Base-by-base conservation (phyloP, 345 rosid species). In the Arabidopsis suecica region DNA sequence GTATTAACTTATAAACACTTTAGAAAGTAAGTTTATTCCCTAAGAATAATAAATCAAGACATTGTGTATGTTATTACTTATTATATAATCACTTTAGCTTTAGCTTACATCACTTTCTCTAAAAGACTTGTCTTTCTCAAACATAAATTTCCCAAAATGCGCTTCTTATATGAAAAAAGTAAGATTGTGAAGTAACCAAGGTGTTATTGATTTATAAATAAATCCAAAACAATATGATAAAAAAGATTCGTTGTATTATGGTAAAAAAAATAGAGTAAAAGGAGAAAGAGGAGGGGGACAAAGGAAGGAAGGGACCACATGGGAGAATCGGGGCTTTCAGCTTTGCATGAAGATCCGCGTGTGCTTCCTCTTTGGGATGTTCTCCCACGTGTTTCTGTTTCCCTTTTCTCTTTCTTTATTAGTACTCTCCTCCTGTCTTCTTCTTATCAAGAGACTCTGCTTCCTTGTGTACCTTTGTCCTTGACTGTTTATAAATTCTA, bases 281-380 rank as follows among this genome's bases (percentile, higher is more conserved):
- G 67, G 59, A 68, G 49, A 61, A 44, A 44, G 32, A 32, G 40
- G 51, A 10, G 1, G 74, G 74, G 59, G 72, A 77, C 76, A 77
- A 71, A 77, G 54, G 22, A 32, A 49, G 68, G 9, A 13, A 65
- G 68, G 72, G 80, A 57, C 76, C 81, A 77, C 80, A 65, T 77
- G 81, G 76, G 76, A 69, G 71, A 76, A 62, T 69, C 68, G 59
- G 32, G 32, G 32, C 25, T 23, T 23, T 23, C 25, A 28, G 41
- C 69, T 20, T 63, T 77, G 77, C 81, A 78, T 78, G 81, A 78
- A 56, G 73, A 78, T 78, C 81, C 81, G 81, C 81, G 81, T 78
- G 81, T 78, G 81, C 81, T 70, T 77, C 81, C 77, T 77, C 72
- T 77, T 56, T 47, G 68, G 62, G 77, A 72, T 65, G 68, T 71